These are phyloP conservation scores for Boletus vermiculosoides DNA, from an alignment of 768 basidiomycete species.

Conservation along the genomic window DNA sequence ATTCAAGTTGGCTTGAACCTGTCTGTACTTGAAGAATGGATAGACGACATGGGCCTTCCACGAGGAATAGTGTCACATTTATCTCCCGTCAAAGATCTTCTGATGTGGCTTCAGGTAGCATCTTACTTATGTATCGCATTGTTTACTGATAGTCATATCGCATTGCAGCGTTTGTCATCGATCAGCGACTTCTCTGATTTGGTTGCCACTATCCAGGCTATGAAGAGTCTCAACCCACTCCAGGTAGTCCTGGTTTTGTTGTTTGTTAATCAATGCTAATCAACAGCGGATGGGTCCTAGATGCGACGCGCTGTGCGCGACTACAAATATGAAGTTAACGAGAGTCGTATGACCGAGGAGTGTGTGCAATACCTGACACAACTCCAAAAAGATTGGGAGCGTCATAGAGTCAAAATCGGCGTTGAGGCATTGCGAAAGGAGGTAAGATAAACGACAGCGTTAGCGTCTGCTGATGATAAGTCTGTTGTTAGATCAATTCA, in stretches of 20 bases:
- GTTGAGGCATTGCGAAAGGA: conserved; percentile 84
- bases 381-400: conserved; percentile 97
- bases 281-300: conserved; percentile 33
- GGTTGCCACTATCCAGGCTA: conserved; percentile 84
- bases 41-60: conserved; percentile 76
- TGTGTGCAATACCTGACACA: conserved; percentile 93
- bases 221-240: conserved; percentile 86
- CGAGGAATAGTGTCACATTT: conserved; percentile 78
- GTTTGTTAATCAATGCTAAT: neutral
- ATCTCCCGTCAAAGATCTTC: conserved; percentile 75
- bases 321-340: conserved; percentile 91
- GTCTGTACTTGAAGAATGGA: conserved; percentile 87
- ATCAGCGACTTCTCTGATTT: conserved; percentile 86
- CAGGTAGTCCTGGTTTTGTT: conserved; percentile 52
- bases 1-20: conserved; percentile 89
- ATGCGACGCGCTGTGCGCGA: conserved; percentile 94
- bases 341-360: conserved; percentile 91
- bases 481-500: conserved; percentile 53
- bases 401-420: conserved; percentile 81
- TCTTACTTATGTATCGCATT: neutral
- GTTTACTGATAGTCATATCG: neutral
- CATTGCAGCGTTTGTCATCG: conserved; percentile 72
- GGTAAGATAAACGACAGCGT: conserved; percentile 38
- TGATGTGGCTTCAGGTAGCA: conserved; percentile 80
- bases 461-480: conserved; percentile 5